These are phyloP conservation scores for Astragalus membranaceus DNA, from an alignment of 306 rosid species.

Conservation along the genomic window DNA sequence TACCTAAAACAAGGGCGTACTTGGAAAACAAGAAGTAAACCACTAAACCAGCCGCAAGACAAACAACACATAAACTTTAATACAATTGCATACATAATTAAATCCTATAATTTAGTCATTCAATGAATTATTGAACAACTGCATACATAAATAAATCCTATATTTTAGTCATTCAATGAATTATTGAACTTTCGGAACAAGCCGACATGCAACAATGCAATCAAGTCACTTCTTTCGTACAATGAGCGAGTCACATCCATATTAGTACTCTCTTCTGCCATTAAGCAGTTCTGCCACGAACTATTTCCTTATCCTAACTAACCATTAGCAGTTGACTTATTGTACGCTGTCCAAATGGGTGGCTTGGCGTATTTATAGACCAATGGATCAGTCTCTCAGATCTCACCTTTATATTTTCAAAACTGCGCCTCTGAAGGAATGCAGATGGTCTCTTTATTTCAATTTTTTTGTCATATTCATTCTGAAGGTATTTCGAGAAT, in stretches of 20 bases:
- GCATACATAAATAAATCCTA: neutral
- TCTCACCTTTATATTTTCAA: neutral
- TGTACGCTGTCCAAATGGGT: too few species aligned
- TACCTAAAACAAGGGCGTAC: neutral
- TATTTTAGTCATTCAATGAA: neutral
- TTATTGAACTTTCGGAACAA: neutral
- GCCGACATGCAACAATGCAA: neutral
- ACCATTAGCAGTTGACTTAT: too few species aligned
- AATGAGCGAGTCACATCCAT: too few species aligned
- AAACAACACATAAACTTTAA: neutral
- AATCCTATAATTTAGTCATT: conserved; percentile 1
- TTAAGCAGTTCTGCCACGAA: too few species aligned
- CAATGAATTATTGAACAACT: neutral
- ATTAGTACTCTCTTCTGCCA: too few species aligned
- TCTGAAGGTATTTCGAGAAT: neutral
- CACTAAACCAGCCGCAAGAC: neutral
- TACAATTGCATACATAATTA: neutral
- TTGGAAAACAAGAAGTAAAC: neutral
- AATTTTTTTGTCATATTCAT: neutral
- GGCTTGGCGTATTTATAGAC: neutral
- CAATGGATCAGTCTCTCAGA: neutral
- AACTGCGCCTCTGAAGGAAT: neutral
- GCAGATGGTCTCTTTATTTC: neutral
- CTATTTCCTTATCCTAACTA: too few species aligned
- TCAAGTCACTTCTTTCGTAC: neutral